Conservation (phyloP, 179 eudicot species). For the Gypsophila paniculata region DNA sequence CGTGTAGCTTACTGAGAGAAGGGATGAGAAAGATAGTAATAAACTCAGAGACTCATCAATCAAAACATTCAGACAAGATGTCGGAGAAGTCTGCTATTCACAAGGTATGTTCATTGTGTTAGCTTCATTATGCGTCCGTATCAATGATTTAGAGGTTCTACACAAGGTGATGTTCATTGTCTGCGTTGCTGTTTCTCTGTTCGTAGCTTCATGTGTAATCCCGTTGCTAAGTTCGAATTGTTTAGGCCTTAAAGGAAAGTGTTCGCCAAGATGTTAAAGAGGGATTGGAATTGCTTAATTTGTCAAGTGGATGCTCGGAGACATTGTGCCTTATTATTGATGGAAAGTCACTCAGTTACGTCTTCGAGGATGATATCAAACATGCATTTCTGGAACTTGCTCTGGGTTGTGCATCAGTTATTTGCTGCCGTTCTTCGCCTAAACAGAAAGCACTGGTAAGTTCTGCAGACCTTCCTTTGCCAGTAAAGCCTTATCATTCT, state of each 20-base stretch:
- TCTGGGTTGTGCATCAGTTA: constrained; percentile 62
- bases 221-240: not conserved
- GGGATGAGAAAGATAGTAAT: constrained; percentile 58
- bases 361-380: constrained; percentile 55
- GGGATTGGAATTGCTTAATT: constrained; percentile 39
- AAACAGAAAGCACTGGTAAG: constrained; percentile 80
- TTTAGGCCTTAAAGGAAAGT: constrained; percentile 47
- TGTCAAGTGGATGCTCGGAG: constrained; percentile 37
- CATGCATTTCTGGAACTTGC: constrained; percentile 57
- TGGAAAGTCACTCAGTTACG: constrained; percentile 66
- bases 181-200: not conserved
- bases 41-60: constrained; percentile 34
- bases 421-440: constrained; percentile 81
- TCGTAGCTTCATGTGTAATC: not conserved
- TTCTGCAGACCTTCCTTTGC: not conserved
- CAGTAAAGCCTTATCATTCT: not conserved
- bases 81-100: constrained; percentile 38
- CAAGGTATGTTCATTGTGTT: constrained; percentile 28
- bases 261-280: constrained; percentile 47
- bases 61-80: constrained; percentile 33
- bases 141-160: not conserved
- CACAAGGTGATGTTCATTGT: not conserved
- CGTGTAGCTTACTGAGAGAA: constrained; percentile 63
- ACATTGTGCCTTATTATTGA: constrained; percentile 68
- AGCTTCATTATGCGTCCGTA: not conserved